phyloP scores from a whole-genome alignment of 768 basidiomycete species.

The Lactifluus rugatus region DNA sequence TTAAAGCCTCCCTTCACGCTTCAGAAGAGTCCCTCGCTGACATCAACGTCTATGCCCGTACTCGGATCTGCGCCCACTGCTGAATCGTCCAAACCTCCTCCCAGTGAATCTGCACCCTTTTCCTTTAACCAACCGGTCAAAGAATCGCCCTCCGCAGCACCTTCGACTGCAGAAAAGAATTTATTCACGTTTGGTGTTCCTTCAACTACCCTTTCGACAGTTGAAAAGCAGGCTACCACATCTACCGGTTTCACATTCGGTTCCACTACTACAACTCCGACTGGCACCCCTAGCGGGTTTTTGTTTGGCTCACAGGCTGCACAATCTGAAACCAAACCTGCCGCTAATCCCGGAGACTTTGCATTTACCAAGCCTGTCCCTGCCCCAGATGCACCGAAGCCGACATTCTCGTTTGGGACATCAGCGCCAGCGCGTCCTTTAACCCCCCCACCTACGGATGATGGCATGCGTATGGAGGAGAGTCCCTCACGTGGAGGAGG shows the following conservation, averaged over 20 bases:
- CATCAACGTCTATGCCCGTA: neutral
- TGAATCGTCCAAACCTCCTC: constrained; percentile 5
- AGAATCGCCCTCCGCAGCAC: neutral
- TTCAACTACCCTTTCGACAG: constrained; percentile 15
- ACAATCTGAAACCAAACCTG: constrained; percentile 6
- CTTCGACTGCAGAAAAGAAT: constrained; percentile 6
- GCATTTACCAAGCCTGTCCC: constrained; percentile 37
- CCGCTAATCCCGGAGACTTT: constrained; percentile 25
- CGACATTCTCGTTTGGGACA: constrained; percentile 47
- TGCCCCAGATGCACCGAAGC: constrained; percentile 22
- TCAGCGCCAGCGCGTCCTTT: constrained; percentile 37
- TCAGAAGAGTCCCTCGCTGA: neutral
- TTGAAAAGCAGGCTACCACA: constrained; percentile 10
- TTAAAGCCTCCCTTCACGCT: constrained; percentile 13
- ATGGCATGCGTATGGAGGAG: constrained; percentile 74
- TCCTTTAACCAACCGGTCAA: constrained; percentile 3
- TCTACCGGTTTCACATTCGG: constrained; percentile 14
- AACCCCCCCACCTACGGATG: constrained; percentile 57
- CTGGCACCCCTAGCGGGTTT: constrained; percentile 4
- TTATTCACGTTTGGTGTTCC: constrained; percentile 17
- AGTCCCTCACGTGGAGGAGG: constrained; percentile 47
- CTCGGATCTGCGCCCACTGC: neutral
- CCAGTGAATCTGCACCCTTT: neutral
- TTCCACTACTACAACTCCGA: constrained; percentile 2
- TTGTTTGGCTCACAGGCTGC: constrained; percentile 22